These are phyloP conservation scores for Evansstolkia leycettana DNA, from an alignment of 495 filamentous ascomycete genomes.

Conservation along the genomic window DNA sequence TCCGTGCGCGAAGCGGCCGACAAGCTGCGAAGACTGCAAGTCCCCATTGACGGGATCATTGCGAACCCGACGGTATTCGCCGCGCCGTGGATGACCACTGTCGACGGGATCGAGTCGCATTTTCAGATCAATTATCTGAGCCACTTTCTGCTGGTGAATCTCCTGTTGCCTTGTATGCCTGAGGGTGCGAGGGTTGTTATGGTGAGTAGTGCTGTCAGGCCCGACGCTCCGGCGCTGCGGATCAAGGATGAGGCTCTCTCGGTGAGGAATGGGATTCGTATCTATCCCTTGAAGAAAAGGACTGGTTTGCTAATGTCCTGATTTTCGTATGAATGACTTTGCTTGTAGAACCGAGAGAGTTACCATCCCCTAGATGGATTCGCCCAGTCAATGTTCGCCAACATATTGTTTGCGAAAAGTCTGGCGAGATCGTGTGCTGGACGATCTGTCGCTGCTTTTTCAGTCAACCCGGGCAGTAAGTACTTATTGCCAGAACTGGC, in stretches of 20 bases:
- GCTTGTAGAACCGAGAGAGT: slow-evolving; percentile 6
- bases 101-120: slow-evolving; percentile 12
- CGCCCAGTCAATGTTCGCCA: slow-evolving; percentile 17
- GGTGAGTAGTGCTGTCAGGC: slow-evolving; percentile 11
- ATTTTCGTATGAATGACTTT: not conserved
- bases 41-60: slow-evolving; percentile 13
- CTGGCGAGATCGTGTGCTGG: slow-evolving; percentile 4
- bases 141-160: slow-evolving; percentile 12
- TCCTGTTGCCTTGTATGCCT: slow-evolving; percentile 5
- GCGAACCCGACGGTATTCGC: slow-evolving; percentile 11
- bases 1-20: slow-evolving; percentile 8
- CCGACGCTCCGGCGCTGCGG: slow-evolving; percentile 7
- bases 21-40: slow-evolving; percentile 5
- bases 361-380: slow-evolving; percentile 16
- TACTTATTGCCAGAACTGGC: slow-evolving; percentile 1
- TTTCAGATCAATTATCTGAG: slow-evolving; percentile 16
- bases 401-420: slow-evolving; percentile 13
- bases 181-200: slow-evolving; percentile 7
- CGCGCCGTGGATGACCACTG: slow-evolving; percentile 8
- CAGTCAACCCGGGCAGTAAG: slow-evolving; percentile 15
- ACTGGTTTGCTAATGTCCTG: not conserved
- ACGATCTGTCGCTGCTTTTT: slow-evolving; percentile 10
- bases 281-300: not conserved
- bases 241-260: slow-evolving; percentile 12
- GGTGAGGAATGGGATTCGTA: slow-evolving; percentile 4